These are phyloP conservation scores for Hypoxylon sp. DNA, from an alignment of 2,329 filamentous ascomycete genomes.

Conservation along the genomic window DNA sequence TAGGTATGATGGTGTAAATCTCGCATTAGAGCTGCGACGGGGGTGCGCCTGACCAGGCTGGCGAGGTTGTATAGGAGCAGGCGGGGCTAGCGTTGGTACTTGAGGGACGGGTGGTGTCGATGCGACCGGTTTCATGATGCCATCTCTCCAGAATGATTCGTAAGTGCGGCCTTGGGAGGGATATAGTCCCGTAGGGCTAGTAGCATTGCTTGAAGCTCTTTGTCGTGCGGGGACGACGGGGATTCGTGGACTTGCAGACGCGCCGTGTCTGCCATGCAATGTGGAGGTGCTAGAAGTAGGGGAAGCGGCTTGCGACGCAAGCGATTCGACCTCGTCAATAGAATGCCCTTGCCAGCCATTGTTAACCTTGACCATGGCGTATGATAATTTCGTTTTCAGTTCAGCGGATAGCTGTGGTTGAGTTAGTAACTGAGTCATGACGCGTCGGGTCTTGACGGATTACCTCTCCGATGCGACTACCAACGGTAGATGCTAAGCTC, in stretches of 20 bases:
- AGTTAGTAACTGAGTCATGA: conserved; percentile 42
- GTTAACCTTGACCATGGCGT: conserved; percentile 94
- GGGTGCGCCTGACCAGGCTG: conserved; percentile 58
- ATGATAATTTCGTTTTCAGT: conserved; percentile 86
- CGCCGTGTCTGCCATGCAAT: conserved; percentile 65
- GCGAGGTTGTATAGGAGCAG: conserved; percentile 68
- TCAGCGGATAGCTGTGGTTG: conserved; percentile 62
- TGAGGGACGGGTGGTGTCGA: conserved; percentile 58
- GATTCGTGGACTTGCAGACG: conserved; percentile 69
- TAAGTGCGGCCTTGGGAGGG: conserved; percentile 55
- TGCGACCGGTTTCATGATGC: conserved; percentile 55
- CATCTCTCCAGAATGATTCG: conserved; percentile 63
- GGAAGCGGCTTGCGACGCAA: conserved; percentile 78
- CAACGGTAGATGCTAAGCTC: conserved; percentile 71
- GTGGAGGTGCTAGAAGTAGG: conserved; percentile 72
- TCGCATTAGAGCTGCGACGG: conserved; percentile 66
- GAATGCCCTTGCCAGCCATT: conserved; percentile 87
- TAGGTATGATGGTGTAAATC: conserved; percentile 66
- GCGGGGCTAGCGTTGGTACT: conserved; percentile 64
- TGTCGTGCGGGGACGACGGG: conserved; percentile 56
- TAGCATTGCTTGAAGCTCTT: conserved; percentile 53
- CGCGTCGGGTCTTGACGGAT: conserved; percentile 53
- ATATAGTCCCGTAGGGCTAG: conserved; percentile 50
- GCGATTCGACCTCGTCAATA: conserved; percentile 82
- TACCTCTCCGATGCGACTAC: conserved; percentile 85